phyloP scores from a whole-genome alignment of 768 basidiomycete species.

The Hortiboletus flavorubellus region DNA sequence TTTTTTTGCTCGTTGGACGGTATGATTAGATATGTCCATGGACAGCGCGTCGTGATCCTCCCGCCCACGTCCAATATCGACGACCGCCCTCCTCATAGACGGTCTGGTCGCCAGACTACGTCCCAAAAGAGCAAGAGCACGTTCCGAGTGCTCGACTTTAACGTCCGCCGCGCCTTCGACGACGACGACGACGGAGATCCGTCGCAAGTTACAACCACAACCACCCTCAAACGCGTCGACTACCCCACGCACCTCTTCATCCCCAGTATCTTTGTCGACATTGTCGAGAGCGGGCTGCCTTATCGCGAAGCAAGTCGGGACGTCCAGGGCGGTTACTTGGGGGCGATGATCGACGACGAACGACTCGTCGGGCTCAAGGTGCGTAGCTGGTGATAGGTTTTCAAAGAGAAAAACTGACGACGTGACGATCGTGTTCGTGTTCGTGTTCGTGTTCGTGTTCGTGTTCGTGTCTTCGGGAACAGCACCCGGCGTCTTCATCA shows the following conservation, averaged over 20 bases:
- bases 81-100: too few species aligned
- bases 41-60: conserved; percentile 34
- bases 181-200: background rate
- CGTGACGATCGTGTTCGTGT: background rate
- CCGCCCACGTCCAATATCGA: conserved; percentile 1
- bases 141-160: conserved; percentile 33
- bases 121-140: conserved; percentile 6
- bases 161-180: conserved; percentile 11
- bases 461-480: background rate
- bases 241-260: conserved; percentile 7
- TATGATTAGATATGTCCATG: conserved; percentile 39
- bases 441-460: background rate
- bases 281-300: conserved; percentile 30
- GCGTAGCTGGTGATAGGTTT: background rate
- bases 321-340: conserved; percentile 30
- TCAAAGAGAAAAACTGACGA: background rate
- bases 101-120: too few species aligned
- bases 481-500: conserved; percentile 28
- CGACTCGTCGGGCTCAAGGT: conserved; percentile 41
- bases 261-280: conserved; percentile 22
- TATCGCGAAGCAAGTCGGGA: conserved; percentile 29
- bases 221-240: conserved; percentile 2
- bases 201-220: too few species aligned
- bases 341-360: conserved; percentile 43
- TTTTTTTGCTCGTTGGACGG: background rate